These are phyloP conservation scores for Candida cerambycidarum DNA, from an alignment of 805 yeast genomes.

Conservation along the genomic window DNA sequence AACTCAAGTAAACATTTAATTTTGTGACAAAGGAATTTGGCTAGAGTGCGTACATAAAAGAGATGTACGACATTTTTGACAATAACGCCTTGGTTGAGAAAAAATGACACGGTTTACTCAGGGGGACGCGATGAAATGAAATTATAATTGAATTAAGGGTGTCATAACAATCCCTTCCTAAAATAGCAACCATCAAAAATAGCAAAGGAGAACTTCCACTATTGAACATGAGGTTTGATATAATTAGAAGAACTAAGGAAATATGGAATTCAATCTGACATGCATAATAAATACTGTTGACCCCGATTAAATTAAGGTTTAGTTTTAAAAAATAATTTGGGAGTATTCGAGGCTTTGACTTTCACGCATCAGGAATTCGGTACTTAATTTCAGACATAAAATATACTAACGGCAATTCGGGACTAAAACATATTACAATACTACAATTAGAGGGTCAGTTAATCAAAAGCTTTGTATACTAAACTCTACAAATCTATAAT, in stretches of 20 bases:
- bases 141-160: neutral
- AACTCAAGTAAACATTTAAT: neutral
- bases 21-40: neutral
- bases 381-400: no score
- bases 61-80: neutral
- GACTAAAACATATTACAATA: neutral
- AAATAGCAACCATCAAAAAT: neutral
- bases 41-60: neutral
- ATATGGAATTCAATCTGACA: neutral
- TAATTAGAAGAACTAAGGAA: no score
- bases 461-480: neutral
- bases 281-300: neutral
- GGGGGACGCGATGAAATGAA: slow-evolving; percentile 1
- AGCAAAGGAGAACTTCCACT: no score
- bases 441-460: neutral
- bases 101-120: neutral
- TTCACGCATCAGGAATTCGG: neutral
- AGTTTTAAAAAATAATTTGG: neutral
- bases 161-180: neutral
- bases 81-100: neutral
- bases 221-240: no score
- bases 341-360: neutral
- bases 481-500: slow-evolving; percentile 12
- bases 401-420: no score
- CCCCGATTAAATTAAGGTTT: neutral